Evolutionary conservation across 2,329 filamentous ascomycete species (phyloP), one percentile per base, ranked within the genome.

Genomic region (Bipolaris victoriae): DNA sequence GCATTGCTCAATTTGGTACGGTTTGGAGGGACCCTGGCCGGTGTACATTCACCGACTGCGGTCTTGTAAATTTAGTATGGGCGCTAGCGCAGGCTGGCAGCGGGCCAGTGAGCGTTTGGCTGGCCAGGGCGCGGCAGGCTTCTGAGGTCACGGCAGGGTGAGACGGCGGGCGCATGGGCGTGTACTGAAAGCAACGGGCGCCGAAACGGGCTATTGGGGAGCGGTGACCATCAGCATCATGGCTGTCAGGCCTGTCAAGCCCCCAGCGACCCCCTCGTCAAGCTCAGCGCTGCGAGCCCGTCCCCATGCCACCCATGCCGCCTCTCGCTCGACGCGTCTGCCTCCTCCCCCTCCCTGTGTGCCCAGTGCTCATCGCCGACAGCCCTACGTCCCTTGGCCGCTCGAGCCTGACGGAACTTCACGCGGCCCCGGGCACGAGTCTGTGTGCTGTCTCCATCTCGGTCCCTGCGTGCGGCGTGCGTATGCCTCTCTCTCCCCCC

Each of bases 51-150:
- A 69, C 67, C 67, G 67, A 68, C 67, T 67, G 66, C 67, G 63
- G 64, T 63, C 63, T 63, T 44, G 66, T 70, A 70, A 67, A 64
- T 70, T 68, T 70, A 68, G 67, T 61, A 68, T 65, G 55, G 60
- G 61, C 67, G 66, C 67, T 68, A 69, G 66, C 51, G 58, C 62
- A 60, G 60, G 58, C 60, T 62, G 56, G 63, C 64, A 62, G 66
- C 65, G 63, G 66, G 61, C 66, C 67, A 70, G 51, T 69, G 63
- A 64, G 62, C 63, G 65, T 60, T 62, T 60, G 61, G 61, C 55
- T 44, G 44, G 56, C 49, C 64, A 61, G 58, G 60, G 64, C 64
- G 63, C 59, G 64, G 65, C 65, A 52, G 58, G 49, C 63, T 57
- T 40, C 59, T 65, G 57, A 67, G 65, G 49, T 56, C 60, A 60